Percentiles rank a stretch among this genome's conserved stretches.
Evolutionary conservation across 2,329 filamentous ascomycete species (phyloP).

Genomic region (Sporothrix dimorphospora): DNA sequence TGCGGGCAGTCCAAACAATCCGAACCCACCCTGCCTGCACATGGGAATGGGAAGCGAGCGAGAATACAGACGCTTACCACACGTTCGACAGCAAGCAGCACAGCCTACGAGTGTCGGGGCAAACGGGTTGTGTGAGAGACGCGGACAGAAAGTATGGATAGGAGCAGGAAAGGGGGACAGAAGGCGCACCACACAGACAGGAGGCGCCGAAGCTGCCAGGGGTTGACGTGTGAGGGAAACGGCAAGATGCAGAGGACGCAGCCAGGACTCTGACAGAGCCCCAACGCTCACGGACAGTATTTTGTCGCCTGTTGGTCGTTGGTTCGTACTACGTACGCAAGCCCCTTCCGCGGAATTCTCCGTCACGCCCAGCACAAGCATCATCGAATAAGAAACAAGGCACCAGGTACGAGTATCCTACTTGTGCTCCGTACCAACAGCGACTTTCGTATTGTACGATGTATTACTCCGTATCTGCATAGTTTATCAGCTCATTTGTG

Average conservation of each 20-base stretch:
- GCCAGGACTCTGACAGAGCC: neutral
- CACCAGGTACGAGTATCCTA: neutral
- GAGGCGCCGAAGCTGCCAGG: constrained; percentile 8
- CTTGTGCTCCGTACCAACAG: neutral
- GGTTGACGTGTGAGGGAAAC: constrained; percentile 4
- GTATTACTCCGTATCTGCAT: neutral
- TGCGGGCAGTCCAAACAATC: constrained; percentile 14
- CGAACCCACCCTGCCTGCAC: neutral
- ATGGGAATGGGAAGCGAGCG: too few species aligned
- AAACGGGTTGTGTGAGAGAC: neutral
- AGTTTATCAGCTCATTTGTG: neutral
- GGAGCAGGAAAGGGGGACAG: neutral
- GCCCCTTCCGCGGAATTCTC: constrained; percentile 1
- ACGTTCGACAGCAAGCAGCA: neutral
- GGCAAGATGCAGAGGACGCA: neutral
- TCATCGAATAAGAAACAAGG: too few species aligned
- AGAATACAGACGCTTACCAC: neutral
- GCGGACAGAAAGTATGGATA: neutral
- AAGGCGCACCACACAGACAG: constrained; percentile 25
- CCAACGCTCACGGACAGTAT: neutral
- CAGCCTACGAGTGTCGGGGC: neutral
- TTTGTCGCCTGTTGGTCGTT: neutral
- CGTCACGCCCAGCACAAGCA: neutral
- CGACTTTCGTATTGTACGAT: neutral
- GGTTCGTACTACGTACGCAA: neutral